Evolutionary conservation across 257 asterid genomes (phyloP), one percentile per base, ranked within the genome.

Genomic region (Anisodus tanguticus): DNA sequence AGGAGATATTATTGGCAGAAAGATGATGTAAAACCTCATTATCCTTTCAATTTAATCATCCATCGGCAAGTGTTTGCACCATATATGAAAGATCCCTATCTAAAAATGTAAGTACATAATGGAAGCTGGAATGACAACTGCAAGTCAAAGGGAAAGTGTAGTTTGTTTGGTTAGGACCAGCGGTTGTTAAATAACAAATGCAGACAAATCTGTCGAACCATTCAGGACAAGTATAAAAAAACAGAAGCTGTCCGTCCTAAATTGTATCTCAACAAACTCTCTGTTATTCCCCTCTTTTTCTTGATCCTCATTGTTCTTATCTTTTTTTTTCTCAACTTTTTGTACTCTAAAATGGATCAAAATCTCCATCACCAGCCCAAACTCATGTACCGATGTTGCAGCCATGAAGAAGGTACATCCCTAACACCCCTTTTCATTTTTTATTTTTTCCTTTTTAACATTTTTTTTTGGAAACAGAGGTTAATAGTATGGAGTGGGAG

Each of bases 401-500:
- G 47, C 49, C 64, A 53, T 77, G 82, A 77, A 77, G 49, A 77
- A 77, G 82, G 82, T 77, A 77, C 47, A 49, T 6, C 63, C 60
- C 58, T 58, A 31, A 31, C 35, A 31, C 35, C 35, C 35, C 35
- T 31, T 31, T 31, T 31, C 1, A 31, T 31, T 31, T 31, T 31
- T 45, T 17, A 9, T 0, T 43, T 10, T 45, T 47, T 26, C 8
- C 13, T 26, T 31, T 12, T 22, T 22, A 12, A 31, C 35, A 1
- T 31, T 1, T n/a, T 59, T 4, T 45, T 19, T 77, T 22, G 68
- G 79, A 74, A 70, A 82, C 85, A 90, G 97, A 88, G 85, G 91
- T 60, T 45, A 90, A 90, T 83, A 90, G 90, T 80, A 76, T 77
- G 47, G 91, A 85, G 84, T 87, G 90, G 90, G 91, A 89, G 54